Percentiles rank a stretch among this genome's conserved stretches.
Conservation (phyloP, 2,329 filamentous ascomycete species). For the Aphanoascus verrucosus region DNA sequence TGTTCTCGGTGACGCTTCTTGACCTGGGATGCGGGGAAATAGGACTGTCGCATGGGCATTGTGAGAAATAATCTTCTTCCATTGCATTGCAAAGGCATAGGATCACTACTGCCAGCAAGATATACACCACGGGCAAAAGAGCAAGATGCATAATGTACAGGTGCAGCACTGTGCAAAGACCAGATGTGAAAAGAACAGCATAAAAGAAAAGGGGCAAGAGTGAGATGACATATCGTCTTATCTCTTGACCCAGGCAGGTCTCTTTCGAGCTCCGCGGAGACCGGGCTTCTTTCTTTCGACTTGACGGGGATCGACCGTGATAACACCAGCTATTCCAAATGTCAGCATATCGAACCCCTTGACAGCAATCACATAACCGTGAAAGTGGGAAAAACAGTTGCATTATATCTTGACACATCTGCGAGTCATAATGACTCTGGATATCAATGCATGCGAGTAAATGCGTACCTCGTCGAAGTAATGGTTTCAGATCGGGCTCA, state of each 20-base stretch:
- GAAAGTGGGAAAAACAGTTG: conserved; percentile 15
- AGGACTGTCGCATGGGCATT: not conserved
- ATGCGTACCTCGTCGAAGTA: conserved; percentile 72
- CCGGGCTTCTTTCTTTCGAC: conserved; percentile 99
- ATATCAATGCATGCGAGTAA: not conserved
- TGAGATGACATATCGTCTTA: conserved; percentile 25
- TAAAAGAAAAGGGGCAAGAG: not conserved
- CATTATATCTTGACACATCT: not conserved
- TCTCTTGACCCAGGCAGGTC: conserved; percentile 93
- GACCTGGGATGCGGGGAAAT: no score
- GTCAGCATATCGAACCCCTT: not conserved
- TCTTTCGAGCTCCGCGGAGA: conserved; percentile 93
- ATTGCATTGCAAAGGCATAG: not conserved
- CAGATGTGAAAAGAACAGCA: not conserved
- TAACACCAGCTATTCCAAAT: conserved; percentile 62
- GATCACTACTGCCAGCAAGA: not conserved
- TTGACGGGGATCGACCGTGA: conserved; percentile 79
- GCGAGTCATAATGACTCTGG: not conserved
- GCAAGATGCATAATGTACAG: not conserved
- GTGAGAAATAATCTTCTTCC: not conserved
- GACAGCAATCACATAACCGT: conserved; percentile 15
- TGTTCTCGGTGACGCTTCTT: not conserved
- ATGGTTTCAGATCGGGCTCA: conserved; percentile 81
- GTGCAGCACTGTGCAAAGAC: not conserved
- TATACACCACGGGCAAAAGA: not conserved